Evolutionary conservation across 2,329 filamentous ascomycete genomes (phyloP).

Genomic region (Hypoxylon sp.): DNA sequence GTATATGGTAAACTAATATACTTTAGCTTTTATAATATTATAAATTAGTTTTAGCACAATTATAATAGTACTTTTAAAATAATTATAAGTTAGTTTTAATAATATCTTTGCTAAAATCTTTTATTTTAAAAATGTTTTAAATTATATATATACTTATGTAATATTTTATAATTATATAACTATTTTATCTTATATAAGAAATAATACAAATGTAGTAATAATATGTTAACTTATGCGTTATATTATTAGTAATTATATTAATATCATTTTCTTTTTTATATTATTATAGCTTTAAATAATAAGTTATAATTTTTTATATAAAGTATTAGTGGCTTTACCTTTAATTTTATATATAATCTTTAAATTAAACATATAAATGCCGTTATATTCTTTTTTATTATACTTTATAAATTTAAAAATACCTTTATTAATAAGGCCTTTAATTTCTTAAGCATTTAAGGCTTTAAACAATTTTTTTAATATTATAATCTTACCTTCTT

Average conservation of each 20-base stretch:
- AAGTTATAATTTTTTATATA: too few species aligned
- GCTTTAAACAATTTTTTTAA: too few species aligned
- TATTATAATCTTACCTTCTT: too few species aligned
- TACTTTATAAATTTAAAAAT: background rate
- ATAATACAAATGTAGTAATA: background rate
- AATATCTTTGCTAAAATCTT: background rate
- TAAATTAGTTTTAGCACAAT: background rate
- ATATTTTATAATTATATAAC: background rate
- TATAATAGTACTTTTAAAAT: conserved; percentile 2
- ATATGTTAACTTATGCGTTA: conserved; percentile 10
- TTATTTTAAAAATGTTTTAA: background rate
- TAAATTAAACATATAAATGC: background rate
- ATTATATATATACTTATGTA: conserved; percentile 3
- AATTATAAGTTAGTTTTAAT: background rate
- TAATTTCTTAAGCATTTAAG: too few species aligned
- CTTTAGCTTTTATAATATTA: background rate
- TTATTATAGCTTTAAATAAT: too few species aligned
- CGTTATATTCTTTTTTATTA: conserved; percentile 5
- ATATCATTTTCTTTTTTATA: background rate
- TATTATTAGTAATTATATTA: conserved; percentile 4
- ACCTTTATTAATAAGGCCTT: background rate
- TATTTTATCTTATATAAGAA: conserved; percentile 8
- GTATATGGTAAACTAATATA: conserved; percentile 1
- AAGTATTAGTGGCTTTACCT: too few species aligned
- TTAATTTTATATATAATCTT: background rate